These are phyloP conservation scores for Solanum chiquidenum DNA, from an alignment of 257 asterid species.

Conservation along the genomic window DNA sequence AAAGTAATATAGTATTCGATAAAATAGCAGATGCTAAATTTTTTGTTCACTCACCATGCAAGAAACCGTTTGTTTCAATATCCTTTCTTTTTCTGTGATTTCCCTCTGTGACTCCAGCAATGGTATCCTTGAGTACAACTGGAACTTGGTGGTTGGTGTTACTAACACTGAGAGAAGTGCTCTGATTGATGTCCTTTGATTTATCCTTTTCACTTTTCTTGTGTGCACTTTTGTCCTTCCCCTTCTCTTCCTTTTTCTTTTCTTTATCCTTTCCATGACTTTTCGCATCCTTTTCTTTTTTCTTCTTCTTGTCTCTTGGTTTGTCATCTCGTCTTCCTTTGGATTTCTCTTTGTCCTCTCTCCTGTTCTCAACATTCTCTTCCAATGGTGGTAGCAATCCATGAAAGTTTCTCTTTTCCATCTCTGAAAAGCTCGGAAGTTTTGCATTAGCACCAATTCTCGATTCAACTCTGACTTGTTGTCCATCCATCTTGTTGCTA, in stretches of 20 bases:
- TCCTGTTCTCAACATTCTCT: slow-evolving; percentile 22
- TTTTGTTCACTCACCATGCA: slow-evolving; percentile 48
- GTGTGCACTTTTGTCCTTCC: slow-evolving; percentile 24
- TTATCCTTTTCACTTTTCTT: slow-evolving; percentile 23
- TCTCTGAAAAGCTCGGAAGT: slow-evolving; percentile 14
- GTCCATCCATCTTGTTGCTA: slow-evolving; percentile 23
- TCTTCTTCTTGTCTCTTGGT: slow-evolving; percentile 24
- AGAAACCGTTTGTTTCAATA: slow-evolving; percentile 41
- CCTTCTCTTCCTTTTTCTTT: slow-evolving; percentile 10
- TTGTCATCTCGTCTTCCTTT: slow-evolving; percentile 26
- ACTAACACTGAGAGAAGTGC: slow-evolving; percentile 12
- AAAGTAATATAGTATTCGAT: not conserved
- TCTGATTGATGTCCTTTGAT: slow-evolving; percentile 13
- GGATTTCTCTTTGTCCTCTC: slow-evolving; percentile 31
- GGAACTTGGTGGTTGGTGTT: slow-evolving; percentile 8
- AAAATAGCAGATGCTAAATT: not conserved
- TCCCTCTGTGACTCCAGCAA: slow-evolving; percentile 20
- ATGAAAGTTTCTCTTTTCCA: slow-evolving; percentile 19
- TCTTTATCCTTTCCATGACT: slow-evolving; percentile 31
- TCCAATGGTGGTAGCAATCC: slow-evolving; percentile 24
- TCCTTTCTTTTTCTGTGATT: slow-evolving; percentile 50
- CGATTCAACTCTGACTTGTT: slow-evolving; percentile 15
- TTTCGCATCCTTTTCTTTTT: slow-evolving; percentile 25
- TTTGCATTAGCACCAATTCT: slow-evolving; percentile 12
- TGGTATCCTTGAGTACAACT: slow-evolving; percentile 12